Evolutionary conservation across 148 eudicot genomes (phyloP), one percentile per base, ranked within the genome.

Genomic region (Talinum fruticosum): DNA sequence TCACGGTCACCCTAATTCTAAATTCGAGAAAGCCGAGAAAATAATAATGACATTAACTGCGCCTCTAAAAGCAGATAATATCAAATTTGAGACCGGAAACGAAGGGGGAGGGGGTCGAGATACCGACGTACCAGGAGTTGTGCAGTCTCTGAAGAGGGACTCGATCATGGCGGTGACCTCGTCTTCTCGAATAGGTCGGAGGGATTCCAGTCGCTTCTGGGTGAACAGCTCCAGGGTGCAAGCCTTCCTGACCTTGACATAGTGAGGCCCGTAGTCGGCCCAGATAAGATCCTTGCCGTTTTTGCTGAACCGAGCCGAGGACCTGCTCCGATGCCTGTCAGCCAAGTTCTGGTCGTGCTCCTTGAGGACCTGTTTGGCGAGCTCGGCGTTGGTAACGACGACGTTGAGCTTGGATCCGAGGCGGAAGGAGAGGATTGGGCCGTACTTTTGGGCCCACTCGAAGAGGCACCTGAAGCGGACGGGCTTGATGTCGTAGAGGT

Each of bases 241-340:
- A 18, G 90, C 83, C 41, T 91, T 91, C 69, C 94, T 84, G 54
- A 93, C 98, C 83, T 93, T 93, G 5, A 93, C 96, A 81, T 93
- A 93, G 33, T 93, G 98, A 33, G 98, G 96, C 53, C 98, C 98
- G 69, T 91, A 93, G 74, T 93, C 96, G 26, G 98, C 89, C 98
- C 98, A 93, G 23, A 90, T 88, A 44, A 93, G 84, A 36, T 93
- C 98, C 80, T 79, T 66, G 15, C 98, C 98, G 38, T 89, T 79
- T 38, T 85, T 83, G 76, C 92, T 93, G 54, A 91, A 86, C 67
- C 84, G 82, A 5, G 83, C 81, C 0, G 87, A 82, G 5, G 91
- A 79, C 28, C 90, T 59, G 66, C 85, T 91, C 71, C 97, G 66
- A 64, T 91, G 88, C 59, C 97, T 57, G 33, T 93, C 86, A 0